phyloP scores from a whole-genome alignment of 371 early-diverging fungal species.

The Apophysomyces elegans region DNA sequence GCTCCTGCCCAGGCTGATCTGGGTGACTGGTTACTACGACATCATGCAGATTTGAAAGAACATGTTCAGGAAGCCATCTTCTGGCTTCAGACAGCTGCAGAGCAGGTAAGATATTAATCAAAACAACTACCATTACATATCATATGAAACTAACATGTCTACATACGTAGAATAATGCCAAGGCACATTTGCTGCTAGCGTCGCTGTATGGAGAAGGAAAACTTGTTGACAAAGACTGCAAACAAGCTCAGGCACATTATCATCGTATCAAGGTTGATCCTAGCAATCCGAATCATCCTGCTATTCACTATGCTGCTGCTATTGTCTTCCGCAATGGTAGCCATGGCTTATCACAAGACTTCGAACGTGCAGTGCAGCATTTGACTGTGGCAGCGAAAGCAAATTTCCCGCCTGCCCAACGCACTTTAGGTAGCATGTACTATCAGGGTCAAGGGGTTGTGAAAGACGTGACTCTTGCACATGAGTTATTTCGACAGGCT shows the following conservation, averaged over 20 bases:
- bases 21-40: slow-evolving; percentile 18
- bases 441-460: slow-evolving; percentile 39
- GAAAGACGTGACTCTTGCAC: slow-evolving; percentile 45
- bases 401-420: slow-evolving; percentile 35
- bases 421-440: slow-evolving; percentile 45
- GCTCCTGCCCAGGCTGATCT: slow-evolving; percentile 17
- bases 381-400: slow-evolving; percentile 24
- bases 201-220: slow-evolving; percentile 27
- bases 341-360: slow-evolving; percentile 18
- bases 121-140: background rate
- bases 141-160: background rate
- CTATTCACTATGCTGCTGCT: slow-evolving; percentile 32
- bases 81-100: slow-evolving; percentile 22
- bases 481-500: slow-evolving; percentile 22
- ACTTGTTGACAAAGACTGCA: slow-evolving; percentile 17
- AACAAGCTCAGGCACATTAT: slow-evolving; percentile 24
- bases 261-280: slow-evolving; percentile 10
- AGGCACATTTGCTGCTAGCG: slow-evolving; percentile 29
- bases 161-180: slow-evolving; percentile 16
- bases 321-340: slow-evolving; percentile 26
- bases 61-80: slow-evolving; percentile 10
- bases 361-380: slow-evolving; percentile 27
- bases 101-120: slow-evolving; percentile 11
- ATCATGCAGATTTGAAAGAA: slow-evolving; percentile 3
- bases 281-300: slow-evolving; percentile 17